Percentiles rank a stretch among this genome's conserved stretches.
These are phyloP conservation scores for Monosporozyma servazzii DNA, from an alignment of 805 yeast species.

Conservation along the genomic window DNA sequence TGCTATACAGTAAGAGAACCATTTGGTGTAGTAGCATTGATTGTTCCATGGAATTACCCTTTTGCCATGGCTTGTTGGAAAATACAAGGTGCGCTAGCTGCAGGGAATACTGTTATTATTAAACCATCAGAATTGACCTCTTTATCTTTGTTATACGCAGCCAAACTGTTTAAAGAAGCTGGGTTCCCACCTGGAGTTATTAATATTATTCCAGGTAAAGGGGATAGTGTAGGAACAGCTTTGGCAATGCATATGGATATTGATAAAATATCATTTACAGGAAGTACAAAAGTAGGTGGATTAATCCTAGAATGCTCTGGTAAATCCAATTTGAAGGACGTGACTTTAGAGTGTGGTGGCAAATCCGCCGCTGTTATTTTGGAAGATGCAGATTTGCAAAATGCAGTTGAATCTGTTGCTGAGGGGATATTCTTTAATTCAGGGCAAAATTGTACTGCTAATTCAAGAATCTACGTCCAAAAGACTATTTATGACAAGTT, in stretches of 20 bases:
- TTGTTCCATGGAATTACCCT: constrained; percentile 43
- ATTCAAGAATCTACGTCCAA: constrained; percentile 47
- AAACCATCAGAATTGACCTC: constrained; percentile 40
- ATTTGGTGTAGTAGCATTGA: constrained; percentile 40
- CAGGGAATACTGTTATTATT: constrained; percentile 36
- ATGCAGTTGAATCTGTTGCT: constrained; percentile 38
- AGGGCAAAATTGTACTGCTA: constrained; percentile 54
- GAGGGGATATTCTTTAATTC: constrained; percentile 46
- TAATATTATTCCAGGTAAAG: constrained; percentile 36
- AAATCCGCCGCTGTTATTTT: constrained; percentile 39
- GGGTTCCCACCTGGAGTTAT: constrained; percentile 39
- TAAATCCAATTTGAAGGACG: constrained; percentile 32
- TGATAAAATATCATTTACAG: constrained; percentile 42
- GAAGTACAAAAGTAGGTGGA: constrained; percentile 36
- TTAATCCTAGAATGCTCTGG: constrained; percentile 32
- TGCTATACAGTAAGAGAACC: constrained; percentile 42
- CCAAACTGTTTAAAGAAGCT: constrained; percentile 32
- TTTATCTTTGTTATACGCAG: constrained; percentile 33
- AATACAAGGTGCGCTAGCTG: constrained; percentile 43
- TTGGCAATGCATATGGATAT: constrained; percentile 34
- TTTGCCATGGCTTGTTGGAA: constrained; percentile 40
- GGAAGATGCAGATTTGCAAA: constrained; percentile 35
- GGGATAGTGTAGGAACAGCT: constrained; percentile 33
- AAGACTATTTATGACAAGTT: constrained; percentile 41
- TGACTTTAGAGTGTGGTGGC: constrained; percentile 40